Conservation (phyloP, 2,329 filamentous ascomycete species). For the Diaporthe longicolla region DNA sequence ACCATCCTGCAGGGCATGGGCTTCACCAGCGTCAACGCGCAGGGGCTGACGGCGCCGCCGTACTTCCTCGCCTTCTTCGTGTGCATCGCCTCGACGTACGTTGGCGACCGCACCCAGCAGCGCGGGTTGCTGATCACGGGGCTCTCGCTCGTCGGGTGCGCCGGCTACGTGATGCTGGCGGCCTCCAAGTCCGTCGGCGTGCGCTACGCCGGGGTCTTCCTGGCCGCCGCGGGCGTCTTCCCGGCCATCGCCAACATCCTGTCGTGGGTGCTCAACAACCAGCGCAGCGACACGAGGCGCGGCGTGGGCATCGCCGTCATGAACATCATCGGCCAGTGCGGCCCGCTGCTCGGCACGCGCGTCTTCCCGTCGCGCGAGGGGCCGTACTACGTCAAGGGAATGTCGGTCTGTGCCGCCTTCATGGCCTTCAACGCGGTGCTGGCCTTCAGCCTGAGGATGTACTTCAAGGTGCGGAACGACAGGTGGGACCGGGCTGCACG, state of each 20-base stretch:
- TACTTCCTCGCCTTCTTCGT: constrained; percentile 77
- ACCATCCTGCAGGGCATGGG: constrained; percentile 77
- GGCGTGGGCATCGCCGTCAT: constrained; percentile 75
- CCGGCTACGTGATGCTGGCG: constrained; percentile 77
- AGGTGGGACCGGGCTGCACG: constrained; percentile 50
- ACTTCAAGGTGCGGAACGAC: constrained; percentile 53
- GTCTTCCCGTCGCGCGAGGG: constrained; percentile 66
- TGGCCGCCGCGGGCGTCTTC: constrained; percentile 66
- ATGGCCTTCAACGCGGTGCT: constrained; percentile 59
- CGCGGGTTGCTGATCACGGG: constrained; percentile 72
- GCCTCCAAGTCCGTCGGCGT: constrained; percentile 60
- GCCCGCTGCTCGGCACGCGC: constrained; percentile 74
- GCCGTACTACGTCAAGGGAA: constrained; percentile 57
- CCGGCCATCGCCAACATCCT: constrained; percentile 77
- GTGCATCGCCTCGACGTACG: constrained; percentile 71
- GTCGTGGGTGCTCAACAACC: constrained; percentile 80
- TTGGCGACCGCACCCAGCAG: constrained; percentile 76
- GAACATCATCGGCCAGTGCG: constrained; percentile 74
- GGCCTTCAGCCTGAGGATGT: constrained; percentile 51
- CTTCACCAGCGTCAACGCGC: constrained; percentile 75
- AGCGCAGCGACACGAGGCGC: constrained; percentile 75
- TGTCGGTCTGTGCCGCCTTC: constrained; percentile 56
- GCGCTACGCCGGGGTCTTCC: constrained; percentile 63
- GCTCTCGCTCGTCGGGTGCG: constrained; percentile 69
- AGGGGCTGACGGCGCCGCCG: constrained; percentile 80